A percentile compares a stretch with the other conserved stretches of the same genome.
phyloP scores from a whole-genome alignment of 2,329 filamentous ascomycete genomes.

The Monosporascus sp. region DNA sequence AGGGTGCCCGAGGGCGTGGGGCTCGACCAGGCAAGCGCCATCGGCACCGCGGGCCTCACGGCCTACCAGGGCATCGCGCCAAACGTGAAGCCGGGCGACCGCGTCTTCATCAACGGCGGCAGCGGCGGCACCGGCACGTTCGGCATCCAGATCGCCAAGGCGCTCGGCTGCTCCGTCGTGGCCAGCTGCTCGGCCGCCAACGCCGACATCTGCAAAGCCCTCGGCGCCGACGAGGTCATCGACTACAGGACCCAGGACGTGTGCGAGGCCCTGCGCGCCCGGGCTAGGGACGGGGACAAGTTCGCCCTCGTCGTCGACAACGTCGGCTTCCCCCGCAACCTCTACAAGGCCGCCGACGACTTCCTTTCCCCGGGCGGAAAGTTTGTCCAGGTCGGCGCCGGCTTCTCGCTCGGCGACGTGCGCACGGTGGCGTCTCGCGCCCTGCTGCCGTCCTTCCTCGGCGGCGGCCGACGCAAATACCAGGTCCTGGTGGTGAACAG shows the following conservation, averaged over 20 bases:
- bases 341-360: slow-evolving; percentile 48
- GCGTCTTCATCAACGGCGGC: slow-evolving; percentile 60
- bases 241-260: slow-evolving; percentile 52
- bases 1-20: slow-evolving; percentile 38
- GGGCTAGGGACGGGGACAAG: slow-evolving; percentile 36
- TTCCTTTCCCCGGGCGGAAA: slow-evolving; percentile 44
- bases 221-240: slow-evolving; percentile 61
- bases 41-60: slow-evolving; percentile 42
- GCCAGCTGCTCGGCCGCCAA: slow-evolving; percentile 54
- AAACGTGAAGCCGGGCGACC: slow-evolving; percentile 41
- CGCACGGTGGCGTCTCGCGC: slow-evolving; percentile 15
- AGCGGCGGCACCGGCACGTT: slow-evolving; percentile 57
- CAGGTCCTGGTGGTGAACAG: slow-evolving; percentile 31
- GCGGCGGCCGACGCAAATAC: slow-evolving; percentile 37
- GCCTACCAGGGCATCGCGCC: slow-evolving; percentile 44
- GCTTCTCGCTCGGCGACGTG: slow-evolving; percentile 14
- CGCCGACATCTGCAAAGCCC: slow-evolving; percentile 46
- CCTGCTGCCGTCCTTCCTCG: slow-evolving; percentile 29
- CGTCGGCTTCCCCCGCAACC: slow-evolving; percentile 41
- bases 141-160: slow-evolving; percentile 59
- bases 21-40: slow-evolving; percentile 34
- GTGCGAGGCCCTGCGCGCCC: slow-evolving; percentile 37
- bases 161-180: slow-evolving; percentile 53
- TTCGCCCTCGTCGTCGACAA: slow-evolving; percentile 55
- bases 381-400: slow-evolving; percentile 48